Evolutionary conservation across 345 rosid genomes (phyloP), one percentile per base, ranked within the genome.

Genomic region (Salix viminalis): DNA sequence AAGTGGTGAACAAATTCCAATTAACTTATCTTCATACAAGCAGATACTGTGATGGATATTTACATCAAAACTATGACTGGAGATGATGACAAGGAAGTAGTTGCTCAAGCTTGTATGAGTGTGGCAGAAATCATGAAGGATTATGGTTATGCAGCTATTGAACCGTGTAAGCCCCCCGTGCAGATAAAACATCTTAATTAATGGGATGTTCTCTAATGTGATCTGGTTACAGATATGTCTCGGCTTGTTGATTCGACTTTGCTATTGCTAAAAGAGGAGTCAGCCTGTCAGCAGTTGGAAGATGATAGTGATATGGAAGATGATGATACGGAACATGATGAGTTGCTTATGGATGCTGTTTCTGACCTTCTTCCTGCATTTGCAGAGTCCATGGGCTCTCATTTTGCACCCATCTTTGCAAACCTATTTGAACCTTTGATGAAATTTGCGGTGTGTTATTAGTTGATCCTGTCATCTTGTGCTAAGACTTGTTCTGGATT

Each of bases 291-390:
- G 84, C 90, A 87, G 75, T 70, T 85, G 60, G 92, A 88, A 39
- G 82, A 92, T 79, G 97, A 89, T 64, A 89, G 96, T 80, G 99
- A 96, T 79, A 70, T 82, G 67, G 99, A 92, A 79, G 91, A 91
- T 56, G 92, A 89, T 79, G 97, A 89, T 82, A 28, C 86, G 13
- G 90, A 83, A 77, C 99, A 94, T 79, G 99, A 96, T 74, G 99
- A 96, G 83, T 85, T 93, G 80, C 95, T 96, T 70, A 96, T 96
- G 97, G 98, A 96, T 88, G 97, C 97, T 42, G 97, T 94, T 76
- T 94, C 99, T 60, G 99, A 96, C 77, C 91, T 96, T 75, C 95
- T 96, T 83, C 99, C 99, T 39, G 97, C 97, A 71, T 94, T 96
- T 85, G 98, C 99, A 41, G 91, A 91, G 90, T 84, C 91, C 81